Evolutionary conservation across 257 asterid genomes (phyloP), one percentile per base, ranked within the genome.

Genomic region (Plantago elongata): DNA sequence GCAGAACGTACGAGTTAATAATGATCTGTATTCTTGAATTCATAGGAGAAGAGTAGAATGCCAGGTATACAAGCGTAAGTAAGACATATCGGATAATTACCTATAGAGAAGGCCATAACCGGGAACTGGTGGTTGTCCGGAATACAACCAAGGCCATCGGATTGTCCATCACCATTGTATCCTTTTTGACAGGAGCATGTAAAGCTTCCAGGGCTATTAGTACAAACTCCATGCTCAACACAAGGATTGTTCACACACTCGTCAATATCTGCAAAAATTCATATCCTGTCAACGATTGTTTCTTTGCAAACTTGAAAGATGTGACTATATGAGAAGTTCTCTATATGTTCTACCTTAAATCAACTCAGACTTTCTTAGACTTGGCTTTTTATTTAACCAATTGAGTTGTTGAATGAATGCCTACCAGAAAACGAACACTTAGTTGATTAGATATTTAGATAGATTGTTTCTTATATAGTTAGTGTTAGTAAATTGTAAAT

Each of bases 241-340:
- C 87, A 83, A 7, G 77, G 75, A 63, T 58, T 66, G 10, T 48
- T 60, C 27, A 13, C 54, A 58, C 90, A 81, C 61, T 83, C 90
- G 48, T 79, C 16, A 27, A 79, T 68, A 67, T 79, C 81, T 79
- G 66, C 18, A 15, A 60, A 60, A 55, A 22, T 9, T 17, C 27
- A 16, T 22, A 1, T 22, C 27, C 2, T 22, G 27, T 22, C 27
- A 22, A 22, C 27, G 27, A 22, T 22, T 22, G 27, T 2, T 1
- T 22, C 27, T 22, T 22, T 22, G 2, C 1, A 22, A 22, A 22
- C 27, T 22, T 2, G 27, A 22, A 2, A 1, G 27, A 22, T 22
- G 27, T 22, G 27, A 22, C 27, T 22, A 22, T 22, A 2, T 22
- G 27, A 22, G 27, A 22, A 22, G 27, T 22, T 22, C 27, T 22